Evolutionary conservation across 768 basidiomycete genomes (phyloP).

Genomic region (Peribolospora baueri): DNA sequence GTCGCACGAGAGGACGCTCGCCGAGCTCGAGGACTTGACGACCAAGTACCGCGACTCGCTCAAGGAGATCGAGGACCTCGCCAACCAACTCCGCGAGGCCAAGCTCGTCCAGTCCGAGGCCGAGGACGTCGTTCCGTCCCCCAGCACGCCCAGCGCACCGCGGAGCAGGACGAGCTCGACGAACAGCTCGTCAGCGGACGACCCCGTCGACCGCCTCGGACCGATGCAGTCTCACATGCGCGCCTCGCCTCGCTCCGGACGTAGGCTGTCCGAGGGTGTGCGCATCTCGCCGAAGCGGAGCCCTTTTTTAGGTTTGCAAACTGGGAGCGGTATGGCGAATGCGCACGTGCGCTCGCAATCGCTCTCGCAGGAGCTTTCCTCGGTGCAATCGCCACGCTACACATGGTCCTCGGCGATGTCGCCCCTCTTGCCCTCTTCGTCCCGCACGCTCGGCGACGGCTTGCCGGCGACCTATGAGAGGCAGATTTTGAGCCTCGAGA

Average conservation of each 20-base stretch:
- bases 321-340: constrained; percentile 7
- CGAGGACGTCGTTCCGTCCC: not conserved
- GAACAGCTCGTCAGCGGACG: not conserved
- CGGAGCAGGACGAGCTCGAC: constrained; percentile 4
- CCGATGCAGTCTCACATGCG: constrained; percentile 2
- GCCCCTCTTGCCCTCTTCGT: constrained; percentile 43
- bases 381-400: constrained; percentile 20
- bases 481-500: constrained; percentile 36
- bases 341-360: constrained; percentile 84
- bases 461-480: constrained; percentile 34
- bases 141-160: not conserved
- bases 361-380: constrained; percentile 60
- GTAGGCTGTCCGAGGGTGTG: constrained; percentile 4
- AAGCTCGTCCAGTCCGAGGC: constrained; percentile 26
- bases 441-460: constrained; percentile 44
- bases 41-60: constrained; percentile 70
- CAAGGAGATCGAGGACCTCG: constrained; percentile 74
- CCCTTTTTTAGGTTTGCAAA: constrained; percentile 12
- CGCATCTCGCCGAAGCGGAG: constrained; percentile 9
- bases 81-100: constrained; percentile 67
- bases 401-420: constrained; percentile 5
- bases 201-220: not conserved
- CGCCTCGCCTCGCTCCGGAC: constrained; percentile 7
- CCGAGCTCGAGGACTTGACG: constrained; percentile 52
- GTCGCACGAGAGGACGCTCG: constrained; percentile 52